These are phyloP conservation scores for Calocybe gangraenosa DNA, from an alignment of 768 basidiomycete species.

Conservation along the genomic window DNA sequence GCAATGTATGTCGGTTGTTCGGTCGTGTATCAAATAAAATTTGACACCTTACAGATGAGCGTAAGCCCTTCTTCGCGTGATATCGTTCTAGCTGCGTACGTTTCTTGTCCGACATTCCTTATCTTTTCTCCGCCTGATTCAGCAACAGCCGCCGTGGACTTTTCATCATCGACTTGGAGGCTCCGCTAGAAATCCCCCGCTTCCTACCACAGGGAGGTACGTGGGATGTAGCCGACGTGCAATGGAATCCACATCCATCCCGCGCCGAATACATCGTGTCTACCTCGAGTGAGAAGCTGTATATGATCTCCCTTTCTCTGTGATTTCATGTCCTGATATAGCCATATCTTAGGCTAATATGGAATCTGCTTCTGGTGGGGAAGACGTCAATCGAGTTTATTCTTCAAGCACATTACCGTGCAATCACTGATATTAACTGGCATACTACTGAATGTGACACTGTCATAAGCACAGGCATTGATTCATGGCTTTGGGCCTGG, in stretches of 20 bases:
- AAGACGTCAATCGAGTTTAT: slow-evolving; percentile 83
- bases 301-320: slow-evolving; percentile 20
- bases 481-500: slow-evolving; percentile 95
- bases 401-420: slow-evolving; percentile 86
- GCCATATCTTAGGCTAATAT: slow-evolving; percentile 61
- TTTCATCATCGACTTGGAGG: slow-evolving; percentile 91
- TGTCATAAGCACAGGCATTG: slow-evolving; percentile 88
- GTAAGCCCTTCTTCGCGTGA: slow-evolving; percentile 88
- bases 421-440: slow-evolving; percentile 99
- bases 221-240: slow-evolving; percentile 93
- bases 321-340: neutral
- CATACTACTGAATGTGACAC: slow-evolving; percentile 79
- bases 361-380: slow-evolving; percentile 78
- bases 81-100: slow-evolving; percentile 83
- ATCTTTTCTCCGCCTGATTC: neutral
- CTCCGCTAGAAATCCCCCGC: slow-evolving; percentile 81
- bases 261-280: slow-evolving; percentile 81
- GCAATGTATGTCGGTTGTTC: slow-evolving; percentile 70
- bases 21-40: too few relatives aligned
- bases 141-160: slow-evolving; percentile 70
- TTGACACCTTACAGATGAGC: slow-evolving; percentile 77
- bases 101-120: neutral
- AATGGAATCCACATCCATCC: slow-evolving; percentile 84
- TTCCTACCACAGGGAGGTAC: slow-evolving; percentile 96
- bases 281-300: slow-evolving; percentile 88